Evolutionary conservation across 768 basidiomycete species (phyloP).

Genomic region (Fistulinella prunicolor): DNA sequence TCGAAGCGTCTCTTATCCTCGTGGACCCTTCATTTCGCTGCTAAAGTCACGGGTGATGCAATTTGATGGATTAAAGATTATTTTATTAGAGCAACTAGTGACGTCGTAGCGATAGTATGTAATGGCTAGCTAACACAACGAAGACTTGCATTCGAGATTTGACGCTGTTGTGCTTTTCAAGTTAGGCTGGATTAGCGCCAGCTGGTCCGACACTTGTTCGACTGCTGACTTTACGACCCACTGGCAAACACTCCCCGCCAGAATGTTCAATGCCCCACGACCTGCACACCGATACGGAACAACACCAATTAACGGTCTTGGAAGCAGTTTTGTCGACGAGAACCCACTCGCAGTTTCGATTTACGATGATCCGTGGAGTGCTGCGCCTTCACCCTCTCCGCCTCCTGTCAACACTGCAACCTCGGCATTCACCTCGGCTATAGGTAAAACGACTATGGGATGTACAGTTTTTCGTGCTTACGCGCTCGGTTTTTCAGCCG

Average conservation of each 20-base stretch:
- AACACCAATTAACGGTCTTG: slow-evolving; percentile 55
- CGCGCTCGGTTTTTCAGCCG: slow-evolving; percentile 43
- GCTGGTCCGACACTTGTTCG: slow-evolving; percentile 10
- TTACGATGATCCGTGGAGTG: slow-evolving; percentile 83
- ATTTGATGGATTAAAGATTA: slow-evolving; percentile 16
- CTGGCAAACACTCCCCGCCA: slow-evolving; percentile 14
- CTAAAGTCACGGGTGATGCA: slow-evolving; percentile 52
- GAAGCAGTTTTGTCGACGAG: slow-evolving; percentile 72
- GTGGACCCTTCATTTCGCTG: slow-evolving; percentile 94
- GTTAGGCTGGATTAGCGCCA: not conserved
- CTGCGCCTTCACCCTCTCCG: slow-evolving; percentile 67
- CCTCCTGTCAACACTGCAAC: slow-evolving; percentile 53
- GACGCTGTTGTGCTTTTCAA: too few species aligned
- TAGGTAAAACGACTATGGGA: slow-evolving; percentile 42
- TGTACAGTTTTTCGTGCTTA: slow-evolving; percentile 6
- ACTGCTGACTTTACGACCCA: slow-evolving; percentile 4
- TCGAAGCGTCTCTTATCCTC: slow-evolving; percentile 76
- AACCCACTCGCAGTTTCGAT: slow-evolving; percentile 71
- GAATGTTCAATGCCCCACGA: slow-evolving; percentile 85
- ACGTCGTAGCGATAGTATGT: slow-evolving; percentile 21
- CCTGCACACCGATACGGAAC: slow-evolving; percentile 65
- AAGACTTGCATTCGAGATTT: slow-evolving; percentile 1
- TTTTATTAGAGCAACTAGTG: slow-evolving; percentile 12
- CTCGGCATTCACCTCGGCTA: slow-evolving; percentile 63
- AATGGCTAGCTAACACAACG: slow-evolving; percentile 13